Base-by-base conservation (phyloP, 306 rosid species). In the Alnus glutinosa region DNA sequence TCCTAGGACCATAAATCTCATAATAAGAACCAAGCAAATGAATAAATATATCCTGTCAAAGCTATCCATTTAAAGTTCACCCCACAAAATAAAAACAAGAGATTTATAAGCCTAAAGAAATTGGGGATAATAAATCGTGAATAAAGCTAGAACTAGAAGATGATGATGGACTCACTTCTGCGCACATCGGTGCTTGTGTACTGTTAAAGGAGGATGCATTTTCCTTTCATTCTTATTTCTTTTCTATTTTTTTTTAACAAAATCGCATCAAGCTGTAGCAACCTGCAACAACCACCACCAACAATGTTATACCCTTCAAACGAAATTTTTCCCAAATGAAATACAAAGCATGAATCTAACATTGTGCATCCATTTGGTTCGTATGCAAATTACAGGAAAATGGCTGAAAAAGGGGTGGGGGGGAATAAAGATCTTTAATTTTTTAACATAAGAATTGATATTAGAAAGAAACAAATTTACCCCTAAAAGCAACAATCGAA, bases 141-240 rank as follows among this genome's bases (percentile, higher is more conserved):
- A 16, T 73, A 46, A 19, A 42, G 0, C 28, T 23, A 23, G 28
- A 23, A 72, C 7, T 6, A 23, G 55, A 7, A 48, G 1, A 48
- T 51, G 51, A 49, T 7, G 39, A 72, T 2, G 77, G 82, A 86
- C 97, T 92, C 75, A 94, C 98, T 75, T 92, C 90, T 0, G 92
- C 90, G 5, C 98, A 92, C 97, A 89, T 91, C 0, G 98, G 80
- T 94, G 98, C 85, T 91, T 92, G 89, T 94, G 98, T 74, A 92
- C 77, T 55, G 98, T 89, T 66, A 94, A 79, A 70, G 97, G 98
- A 85, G 98, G 98, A 81, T 94, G 98, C 97, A 94, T 88, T 79
- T 79, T 83, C 83, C 15, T 11, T 68, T 18, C 9, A 18, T 63
- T 14, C 2, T 14, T 19, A 15, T 16, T 54, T 15, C 10, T 34